Evolutionary conservation across 805 yeast species (phyloP), one percentile per base, ranked within the genome.

Genomic region (Starmera quercuum): DNA sequence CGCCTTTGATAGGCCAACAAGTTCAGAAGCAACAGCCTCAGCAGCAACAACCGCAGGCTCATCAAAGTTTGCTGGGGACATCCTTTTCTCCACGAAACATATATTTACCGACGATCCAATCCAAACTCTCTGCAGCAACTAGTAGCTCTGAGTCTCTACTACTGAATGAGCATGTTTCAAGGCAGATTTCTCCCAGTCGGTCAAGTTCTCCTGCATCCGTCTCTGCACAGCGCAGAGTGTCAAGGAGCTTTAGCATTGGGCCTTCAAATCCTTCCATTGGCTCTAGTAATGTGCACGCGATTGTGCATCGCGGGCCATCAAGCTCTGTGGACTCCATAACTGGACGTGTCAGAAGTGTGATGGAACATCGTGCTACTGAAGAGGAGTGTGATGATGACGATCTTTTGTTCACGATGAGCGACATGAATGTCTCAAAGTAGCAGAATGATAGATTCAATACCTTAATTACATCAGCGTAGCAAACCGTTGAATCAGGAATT

Each of bases 341-440:
- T 12, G 34, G 30, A 12, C n/a, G 15, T 10, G 21, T 21, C 9
- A 20, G 12, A 2, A 24, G 6, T 25, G 30, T 20, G 4, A 33
- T 30, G 17, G 7, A 26, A 10, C 59, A 52, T 19, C 54, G 57
- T 14, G 61, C 53, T 29, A 60, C 56, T 19, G 59, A 55, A 14
- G 47, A 42, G 1, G 53, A 58, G 5, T 79, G 74, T 21, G 82
- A 74, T 17, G 84, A 78, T 35, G 85, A 78, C 40, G 84, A 78
- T 33, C 57, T 80, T 37, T 56, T 78, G 30, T 78, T 78, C 53
- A 71, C 83, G 16, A 78, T 78, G 86, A 79, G 85, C 50, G 86
- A 79, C 47, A 78, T 79, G 84, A 74, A 71, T 47, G 49, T 70
- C n/a, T n/a, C n/a, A n/a, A n/a, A n/a, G n/a, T n/a, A n/a, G n/a